These are phyloP conservation scores for Ogataea salicorniae DNA, from an alignment of 805 yeast species.

Conservation along the genomic window DNA sequence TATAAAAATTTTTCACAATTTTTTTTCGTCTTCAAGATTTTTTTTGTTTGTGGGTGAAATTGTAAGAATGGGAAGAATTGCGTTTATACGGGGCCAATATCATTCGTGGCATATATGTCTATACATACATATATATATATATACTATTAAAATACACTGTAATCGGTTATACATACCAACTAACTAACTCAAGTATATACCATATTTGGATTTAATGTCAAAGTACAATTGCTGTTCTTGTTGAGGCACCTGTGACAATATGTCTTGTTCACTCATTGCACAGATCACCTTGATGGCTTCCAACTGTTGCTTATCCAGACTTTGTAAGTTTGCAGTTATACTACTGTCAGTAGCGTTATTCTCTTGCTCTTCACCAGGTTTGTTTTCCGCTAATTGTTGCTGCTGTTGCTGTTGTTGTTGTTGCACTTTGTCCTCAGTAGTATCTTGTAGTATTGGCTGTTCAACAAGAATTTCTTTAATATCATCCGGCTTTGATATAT, in stretches of 20 bases:
- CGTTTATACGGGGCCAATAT: too few species aligned
- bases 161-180: background rate
- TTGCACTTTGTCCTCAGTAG: background rate
- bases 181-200: background rate
- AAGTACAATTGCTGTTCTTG: constrained; percentile 21
- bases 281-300: constrained; percentile 20
- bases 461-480: constrained; percentile 19
- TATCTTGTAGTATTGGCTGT: background rate
- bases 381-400: background rate
- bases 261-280: constrained; percentile 20
- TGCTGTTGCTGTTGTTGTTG: background rate
- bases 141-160: too few species aligned
- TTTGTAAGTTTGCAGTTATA: constrained; percentile 2
- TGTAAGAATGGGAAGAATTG: too few species aligned
- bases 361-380: background rate
- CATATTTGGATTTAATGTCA: constrained; percentile 21
- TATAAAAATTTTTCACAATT: too few species aligned
- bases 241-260: constrained; percentile 10
- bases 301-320: constrained; percentile 15
- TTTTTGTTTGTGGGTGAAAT: too few species aligned
- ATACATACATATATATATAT: too few species aligned
- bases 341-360: background rate
- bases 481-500: constrained; percentile 22
- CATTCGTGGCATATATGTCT: too few species aligned
- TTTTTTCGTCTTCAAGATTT: too few species aligned